Base-by-base conservation (phyloP, 2,329 filamentous ascomycete species). In the Trichoderma citrinoviride region DNA sequence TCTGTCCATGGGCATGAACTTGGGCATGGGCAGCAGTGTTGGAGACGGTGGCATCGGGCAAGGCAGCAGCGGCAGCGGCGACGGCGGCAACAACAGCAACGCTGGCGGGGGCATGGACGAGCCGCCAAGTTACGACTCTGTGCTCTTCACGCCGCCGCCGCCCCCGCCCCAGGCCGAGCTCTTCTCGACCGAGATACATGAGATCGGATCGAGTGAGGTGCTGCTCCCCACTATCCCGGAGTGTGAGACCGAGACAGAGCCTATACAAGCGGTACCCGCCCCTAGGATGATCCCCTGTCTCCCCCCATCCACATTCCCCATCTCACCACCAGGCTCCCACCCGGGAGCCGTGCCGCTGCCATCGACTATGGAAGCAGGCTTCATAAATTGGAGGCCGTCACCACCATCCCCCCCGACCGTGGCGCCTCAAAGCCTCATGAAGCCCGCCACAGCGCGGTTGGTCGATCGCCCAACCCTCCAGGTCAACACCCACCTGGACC, bases 131-230 rank as follows among this genome's bases (percentile, higher is more conserved):
- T 84, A 83, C 71, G 78, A 81, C 47, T 79, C 79, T 40, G 73
- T 81, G 23, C 49, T 52, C 64, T 72, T 74, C 41, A 70, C 74
- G 55, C 73, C 69, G 64, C 70, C 74, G 54, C 47, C 57, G 37
- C 58, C 49, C 7, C 73, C 68, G 64, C 47, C 60, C 33, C 72
- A 78, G 53, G 73, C 75, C 58, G 83, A 85, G 71, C 74, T 85
- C 17, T 79, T 77, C 19, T 79, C 81, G 6, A 82, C 75, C 55
- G 81, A 83, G 72, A 83, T 85, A 52, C 74, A 82, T 65, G 83
- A 85, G 69, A 79, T 85, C 66, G 83, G 84, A 71, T 84, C 83
- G 5, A 74, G 71, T 52, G 79, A 83, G 67, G 72, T 83, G 55
- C 71, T 75, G 65, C 68, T 75, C 25, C 67, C 72, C 43, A 68